Base-by-base conservation (phyloP, 768 basidiomycete species). In the Paxillus ammoniavirescens region DNA sequence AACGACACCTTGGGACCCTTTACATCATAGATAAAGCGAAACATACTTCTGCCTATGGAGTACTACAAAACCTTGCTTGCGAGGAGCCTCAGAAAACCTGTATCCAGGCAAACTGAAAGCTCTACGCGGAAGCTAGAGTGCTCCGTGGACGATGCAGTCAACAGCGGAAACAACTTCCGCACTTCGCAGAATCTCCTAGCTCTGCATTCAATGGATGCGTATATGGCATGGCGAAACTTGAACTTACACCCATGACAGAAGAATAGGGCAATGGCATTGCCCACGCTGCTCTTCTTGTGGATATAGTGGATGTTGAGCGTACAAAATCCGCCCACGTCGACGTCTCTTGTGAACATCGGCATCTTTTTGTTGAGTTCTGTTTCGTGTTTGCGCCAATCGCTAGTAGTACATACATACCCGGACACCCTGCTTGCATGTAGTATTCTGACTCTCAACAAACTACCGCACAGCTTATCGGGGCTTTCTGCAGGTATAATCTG, bases 81-180 rank as follows among this genome's bases (percentile, higher is more conserved):
- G 79, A 0, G 81, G 77, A 0, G 77, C 81, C 41, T 82, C 76
- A 0, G 84, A 85, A 65, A 84, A 86, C 0, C 82, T 84, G 64
- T 68, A 87, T 0, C 82, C 82, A 8, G 84, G 86, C 14, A 86
- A 59, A 58, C 83, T 80, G 35, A 77, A 56, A 0, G 79, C 80
- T 0, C 82, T 18, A 87, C 81, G 56, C 86, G 82, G 63, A 87
- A 87, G 47, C 75, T 80, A 2, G 83, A 84, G 5, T 79, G 72
- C 0, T 73, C 66, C 2, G 70, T 50, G 1, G 74, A 72, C 0
- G 68, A 65, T 18, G 72, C 65, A 0, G 76, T 72, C 54, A 88
- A 66, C 5, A 83, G 61, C 3, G 83, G 80, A 1, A 87, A 65
- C 5, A 87, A 69, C 69, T 85, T 86, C 40, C 70, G 63, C 8